Percentiles rank a stretch among this genome's conserved stretches.
These are phyloP conservation scores for Candida mattraensis DNA, from an alignment of 805 yeast species.

Conservation along the genomic window DNA sequence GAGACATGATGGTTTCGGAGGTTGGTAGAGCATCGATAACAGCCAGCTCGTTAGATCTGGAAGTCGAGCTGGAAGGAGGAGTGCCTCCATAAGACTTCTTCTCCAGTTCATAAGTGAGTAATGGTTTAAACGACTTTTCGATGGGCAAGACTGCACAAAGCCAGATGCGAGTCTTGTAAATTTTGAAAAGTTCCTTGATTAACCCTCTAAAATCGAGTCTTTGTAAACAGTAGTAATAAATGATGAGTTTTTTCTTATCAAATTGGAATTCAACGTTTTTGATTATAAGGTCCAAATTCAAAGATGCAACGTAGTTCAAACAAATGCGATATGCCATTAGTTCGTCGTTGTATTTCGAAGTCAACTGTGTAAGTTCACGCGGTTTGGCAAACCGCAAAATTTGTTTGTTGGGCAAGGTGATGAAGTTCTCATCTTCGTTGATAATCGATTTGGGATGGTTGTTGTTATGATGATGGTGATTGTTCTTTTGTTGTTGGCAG, in stretches of 20 bases:
- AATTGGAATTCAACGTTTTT: slow-evolving; percentile 80
- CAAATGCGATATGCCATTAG: slow-evolving; percentile 69
- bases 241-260: slow-evolving; percentile 74
- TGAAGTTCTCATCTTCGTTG: slow-evolving; percentile 57
- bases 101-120: slow-evolving; percentile 32
- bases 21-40: slow-evolving; percentile 32
- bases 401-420: slow-evolving; percentile 76
- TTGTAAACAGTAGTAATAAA: slow-evolving; percentile 63
- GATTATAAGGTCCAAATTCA: slow-evolving; percentile 53
- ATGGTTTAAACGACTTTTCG: slow-evolving; percentile 33
- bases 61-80: slow-evolving; percentile 19
- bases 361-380: slow-evolving; percentile 61
- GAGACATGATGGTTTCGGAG: slow-evolving; percentile 41
- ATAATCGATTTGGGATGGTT: slow-evolving; percentile 34
- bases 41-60: slow-evolving; percentile 37
- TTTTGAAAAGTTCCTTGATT: slow-evolving; percentile 70
- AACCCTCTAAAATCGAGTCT: slow-evolving; percentile 73
- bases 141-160: slow-evolving; percentile 64
- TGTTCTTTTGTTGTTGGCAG: slow-evolving; percentile 12
- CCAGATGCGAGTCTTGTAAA: slow-evolving; percentile 81
- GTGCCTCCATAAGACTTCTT: slow-evolving; percentile 16
- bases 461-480: slow-evolving; percentile 21
- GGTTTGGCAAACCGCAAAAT: slow-evolving; percentile 75
- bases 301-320: slow-evolving; percentile 39
- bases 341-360: slow-evolving; percentile 68